Percentiles rank a stretch among this genome's conserved stretches.
Evolutionary conservation across 805 yeast genomes (phyloP).

Genomic region (Tetrapisispora phaffii): DNA sequence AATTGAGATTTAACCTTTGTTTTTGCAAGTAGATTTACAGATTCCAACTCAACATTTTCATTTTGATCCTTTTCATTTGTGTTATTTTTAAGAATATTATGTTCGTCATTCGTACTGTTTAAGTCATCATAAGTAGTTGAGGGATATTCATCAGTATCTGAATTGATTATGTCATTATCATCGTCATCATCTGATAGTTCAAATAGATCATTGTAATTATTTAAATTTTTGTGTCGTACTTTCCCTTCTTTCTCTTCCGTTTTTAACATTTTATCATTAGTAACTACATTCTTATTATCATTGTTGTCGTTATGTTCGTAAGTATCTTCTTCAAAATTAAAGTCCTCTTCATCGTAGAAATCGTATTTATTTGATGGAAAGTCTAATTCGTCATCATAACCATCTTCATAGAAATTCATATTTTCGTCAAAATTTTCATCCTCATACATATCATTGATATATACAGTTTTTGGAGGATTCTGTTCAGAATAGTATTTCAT

Average conservation of each 20-base stretch:
- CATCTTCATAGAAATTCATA: slow-evolving; percentile 27
- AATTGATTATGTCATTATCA: not conserved
- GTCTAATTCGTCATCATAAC: slow-evolving; percentile 24
- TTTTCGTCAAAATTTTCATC: slow-evolving; percentile 37
- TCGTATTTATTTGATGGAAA: slow-evolving; percentile 27
- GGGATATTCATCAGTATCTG: not conserved
- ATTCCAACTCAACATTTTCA: not conserved
- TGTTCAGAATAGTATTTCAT: slow-evolving; percentile 39
- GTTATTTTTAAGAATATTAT: not conserved
- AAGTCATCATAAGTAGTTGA: slow-evolving; percentile 2
- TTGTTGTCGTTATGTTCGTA: slow-evolving; percentile 2
- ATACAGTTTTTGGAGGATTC: slow-evolving; percentile 22
- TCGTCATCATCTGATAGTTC: slow-evolving; percentile 7
- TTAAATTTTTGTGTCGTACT: slow-evolving; percentile 3
- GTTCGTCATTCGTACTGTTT: not conserved
- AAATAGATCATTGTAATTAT: slow-evolving; percentile 19
- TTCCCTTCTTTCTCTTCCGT: not conserved
- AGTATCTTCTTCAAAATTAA: slow-evolving; percentile 17
- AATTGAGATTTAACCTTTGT: not conserved
- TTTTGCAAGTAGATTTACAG: not conserved
- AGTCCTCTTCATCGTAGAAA: slow-evolving; percentile 1
- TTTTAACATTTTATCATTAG: slow-evolving; percentile 6
- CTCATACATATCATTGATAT: slow-evolving; percentile 32
- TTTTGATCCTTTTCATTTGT: not conserved
- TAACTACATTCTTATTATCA: slow-evolving; percentile 1